A percentile compares a stretch with the other conserved stretches of the same genome.
These are phyloP conservation scores for Zygotorulaspora chibaensis DNA, from an alignment of 805 yeast genomes.

Conservation along the genomic window DNA sequence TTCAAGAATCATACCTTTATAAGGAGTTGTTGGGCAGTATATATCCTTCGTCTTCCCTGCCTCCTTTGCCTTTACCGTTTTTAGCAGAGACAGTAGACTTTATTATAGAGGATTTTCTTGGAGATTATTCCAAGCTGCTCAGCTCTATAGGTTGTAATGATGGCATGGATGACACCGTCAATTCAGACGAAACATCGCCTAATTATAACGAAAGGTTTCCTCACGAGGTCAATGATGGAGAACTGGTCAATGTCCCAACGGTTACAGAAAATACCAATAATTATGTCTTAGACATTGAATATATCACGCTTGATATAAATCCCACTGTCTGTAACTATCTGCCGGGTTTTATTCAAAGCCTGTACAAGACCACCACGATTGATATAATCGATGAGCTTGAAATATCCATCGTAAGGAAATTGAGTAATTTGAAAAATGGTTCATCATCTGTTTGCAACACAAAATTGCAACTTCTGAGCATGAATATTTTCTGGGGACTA, in stretches of 20 bases:
- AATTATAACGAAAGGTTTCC: not conserved
- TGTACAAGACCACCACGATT: slow-evolving; percentile 40
- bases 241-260: not conserved
- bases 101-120: slow-evolving; percentile 37
- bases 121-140: slow-evolving; percentile 9
- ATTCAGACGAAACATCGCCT: not conserved
- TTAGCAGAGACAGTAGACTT: slow-evolving; percentile 45
- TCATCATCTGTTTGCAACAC: slow-evolving; percentile 12
- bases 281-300: slow-evolving; percentile 39
- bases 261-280: slow-evolving; percentile 11
- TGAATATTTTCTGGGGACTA: slow-evolving; percentile 24
- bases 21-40: slow-evolving; percentile 49
- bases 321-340: slow-evolving; percentile 37
- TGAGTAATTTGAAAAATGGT: slow-evolving; percentile 35
- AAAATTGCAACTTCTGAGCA: slow-evolving; percentile 16
- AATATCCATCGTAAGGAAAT: slow-evolving; percentile 46
- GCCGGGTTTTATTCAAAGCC: slow-evolving; percentile 35
- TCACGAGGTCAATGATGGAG: not conserved
- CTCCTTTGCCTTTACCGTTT: slow-evolving; percentile 59
- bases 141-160: not conserved
- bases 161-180: not conserved
- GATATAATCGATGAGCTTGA: slow-evolving; percentile 64
- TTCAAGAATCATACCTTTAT: slow-evolving; percentile 44
- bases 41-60: slow-evolving; percentile 57
- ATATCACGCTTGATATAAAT: slow-evolving; percentile 41